Percentiles rank a stretch among this genome's conserved stretches.
Conservation (phyloP, 805 yeast species). For the Kodamaea nitidulidarum region DNA sequence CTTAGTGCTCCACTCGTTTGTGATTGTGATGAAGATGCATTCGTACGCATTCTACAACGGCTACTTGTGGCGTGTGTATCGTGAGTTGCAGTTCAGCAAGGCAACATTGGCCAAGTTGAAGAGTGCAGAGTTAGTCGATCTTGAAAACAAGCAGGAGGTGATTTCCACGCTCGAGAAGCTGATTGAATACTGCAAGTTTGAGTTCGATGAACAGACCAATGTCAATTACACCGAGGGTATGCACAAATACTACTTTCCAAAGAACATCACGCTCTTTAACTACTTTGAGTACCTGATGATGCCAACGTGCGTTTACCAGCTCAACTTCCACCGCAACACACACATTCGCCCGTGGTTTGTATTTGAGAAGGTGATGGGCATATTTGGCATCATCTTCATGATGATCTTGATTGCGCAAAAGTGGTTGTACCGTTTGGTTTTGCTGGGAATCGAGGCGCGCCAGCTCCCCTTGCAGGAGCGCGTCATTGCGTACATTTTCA, state of each 20-base stretch:
- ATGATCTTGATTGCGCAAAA: conserved; percentile 81
- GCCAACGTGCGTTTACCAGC: conserved; percentile 84
- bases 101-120: conserved; percentile 28
- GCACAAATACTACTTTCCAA: conserved; percentile 52
- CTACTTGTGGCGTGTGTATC: conserved; percentile 64
- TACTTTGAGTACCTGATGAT: conserved; percentile 79
- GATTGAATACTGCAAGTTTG: conserved; percentile 66
- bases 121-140: not conserved
- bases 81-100: conserved; percentile 52
- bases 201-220: conserved; percentile 55
- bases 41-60: conserved; percentile 92
- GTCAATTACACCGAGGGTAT: conserved; percentile 9
- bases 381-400: conserved; percentile 79
- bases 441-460: conserved; percentile 53
- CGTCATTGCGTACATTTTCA: conserved; percentile 47
- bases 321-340: conserved; percentile 74
- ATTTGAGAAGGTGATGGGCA: conserved; percentile 65
- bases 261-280: conserved; percentile 59
- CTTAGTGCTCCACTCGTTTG: conserved; percentile 77
- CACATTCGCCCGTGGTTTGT: conserved; percentile 68
- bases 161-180: conserved; percentile 34
- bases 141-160: not conserved
- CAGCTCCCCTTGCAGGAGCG: conserved; percentile 45
- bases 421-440: conserved; percentile 67
- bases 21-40: conserved; percentile 91